A percentile compares a stretch with the other conserved stretches of the same genome.
Evolutionary conservation across 2,329 filamentous ascomycete species (phyloP).

Genomic region (Xylariaceae sp.): DNA sequence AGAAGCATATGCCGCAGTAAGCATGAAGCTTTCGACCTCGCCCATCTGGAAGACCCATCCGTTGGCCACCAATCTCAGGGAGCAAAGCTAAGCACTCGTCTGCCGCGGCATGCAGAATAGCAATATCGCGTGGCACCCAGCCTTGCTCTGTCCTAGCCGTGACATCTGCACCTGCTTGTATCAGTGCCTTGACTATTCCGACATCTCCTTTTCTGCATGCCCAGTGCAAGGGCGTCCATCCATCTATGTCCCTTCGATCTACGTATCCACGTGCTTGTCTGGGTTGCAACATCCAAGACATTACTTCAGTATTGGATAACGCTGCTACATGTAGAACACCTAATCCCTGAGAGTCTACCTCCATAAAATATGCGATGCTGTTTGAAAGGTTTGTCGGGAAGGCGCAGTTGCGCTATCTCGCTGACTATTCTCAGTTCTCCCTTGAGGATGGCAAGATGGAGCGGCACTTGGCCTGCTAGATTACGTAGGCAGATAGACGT

Average conservation of each 20-base stretch:
- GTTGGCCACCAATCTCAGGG: not conserved
- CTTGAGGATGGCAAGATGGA: too few species aligned
- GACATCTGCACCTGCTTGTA: not conserved
- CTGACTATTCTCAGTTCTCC: too few species aligned
- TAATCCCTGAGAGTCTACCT: too few species aligned
- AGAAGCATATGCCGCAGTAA: not conserved
- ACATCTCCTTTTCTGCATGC: not conserved
- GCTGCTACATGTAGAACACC: not conserved
- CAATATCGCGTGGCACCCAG: not conserved
- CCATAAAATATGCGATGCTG: too few species aligned
- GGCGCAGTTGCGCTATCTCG: too few species aligned
- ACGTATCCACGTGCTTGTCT: too few species aligned
- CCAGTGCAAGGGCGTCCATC: constrained; percentile 2
- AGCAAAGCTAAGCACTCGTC: not conserved
- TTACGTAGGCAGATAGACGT: too few species aligned
- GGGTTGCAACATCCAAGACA: too few species aligned
- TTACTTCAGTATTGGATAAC: not conserved
- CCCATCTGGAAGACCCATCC: not conserved
- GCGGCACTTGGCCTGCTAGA: too few species aligned
- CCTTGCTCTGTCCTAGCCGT: not conserved
- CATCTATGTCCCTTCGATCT: not conserved
- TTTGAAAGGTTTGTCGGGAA: too few species aligned
- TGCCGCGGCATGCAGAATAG: not conserved
- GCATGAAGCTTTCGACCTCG: too few species aligned
- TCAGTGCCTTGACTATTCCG: not conserved